Conservation (phyloP, 2,329 filamentous ascomycete genomes). For the Pseudocercospora vitis region DNA sequence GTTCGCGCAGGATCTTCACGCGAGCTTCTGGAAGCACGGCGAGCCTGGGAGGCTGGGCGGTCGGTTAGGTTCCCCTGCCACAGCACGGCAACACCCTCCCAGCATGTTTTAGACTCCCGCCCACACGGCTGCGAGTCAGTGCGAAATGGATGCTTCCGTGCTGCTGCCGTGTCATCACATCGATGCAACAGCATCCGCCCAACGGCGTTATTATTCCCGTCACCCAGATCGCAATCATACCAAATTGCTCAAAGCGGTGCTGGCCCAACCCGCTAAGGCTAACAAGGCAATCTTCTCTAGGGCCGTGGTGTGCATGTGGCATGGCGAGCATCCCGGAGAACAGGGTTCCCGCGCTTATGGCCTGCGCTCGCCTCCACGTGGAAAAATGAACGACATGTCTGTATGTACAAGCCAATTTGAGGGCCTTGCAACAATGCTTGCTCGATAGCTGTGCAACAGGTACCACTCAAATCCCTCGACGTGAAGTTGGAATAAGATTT, state of each 20-base stretch:
- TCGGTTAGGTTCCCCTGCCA: background rate
- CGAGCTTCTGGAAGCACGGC: constrained; percentile 5
- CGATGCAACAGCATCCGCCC: background rate
- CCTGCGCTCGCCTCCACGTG: background rate
- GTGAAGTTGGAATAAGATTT: constrained; percentile 9
- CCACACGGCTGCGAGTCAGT: constrained; percentile 5
- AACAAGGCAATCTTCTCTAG: background rate
- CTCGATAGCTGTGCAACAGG: constrained; percentile 7
- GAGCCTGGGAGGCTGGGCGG: constrained; percentile 1
- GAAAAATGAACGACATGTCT: constrained; percentile 3
- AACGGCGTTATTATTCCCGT: no score
- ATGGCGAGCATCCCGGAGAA: background rate
- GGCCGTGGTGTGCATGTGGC: no score
- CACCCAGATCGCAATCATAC: background rate
- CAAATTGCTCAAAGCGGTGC: background rate
- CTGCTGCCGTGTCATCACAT: constrained; percentile 5
- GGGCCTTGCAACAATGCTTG: constrained; percentile 5
- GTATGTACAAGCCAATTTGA: constrained; percentile 4
- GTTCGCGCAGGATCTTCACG: background rate
- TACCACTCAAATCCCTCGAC: constrained; percentile 1
- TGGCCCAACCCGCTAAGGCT: no score
- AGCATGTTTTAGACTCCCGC: background rate
- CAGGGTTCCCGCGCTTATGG: constrained; percentile 1
- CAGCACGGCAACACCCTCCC: background rate
- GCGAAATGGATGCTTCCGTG: constrained; percentile 2